phyloP scores from a whole-genome alignment of 2,329 filamentous ascomycete genomes.

The Akanthomyces dipterigenus region DNA sequence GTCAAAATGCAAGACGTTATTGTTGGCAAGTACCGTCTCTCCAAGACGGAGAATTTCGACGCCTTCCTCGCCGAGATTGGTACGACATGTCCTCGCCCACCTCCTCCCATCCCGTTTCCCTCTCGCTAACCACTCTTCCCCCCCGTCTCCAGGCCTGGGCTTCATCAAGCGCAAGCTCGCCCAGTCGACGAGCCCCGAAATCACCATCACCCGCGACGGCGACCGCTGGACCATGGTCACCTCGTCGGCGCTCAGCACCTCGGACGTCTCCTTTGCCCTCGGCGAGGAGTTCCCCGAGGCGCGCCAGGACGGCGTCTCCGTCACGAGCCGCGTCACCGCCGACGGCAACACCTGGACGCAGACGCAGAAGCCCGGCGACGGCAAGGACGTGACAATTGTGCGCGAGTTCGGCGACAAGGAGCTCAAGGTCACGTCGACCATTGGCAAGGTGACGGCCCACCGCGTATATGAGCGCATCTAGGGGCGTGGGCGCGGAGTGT shows the following conservation, averaged over 20 bases:
- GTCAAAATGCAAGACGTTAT: conserved; percentile 7
- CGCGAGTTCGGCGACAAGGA: conserved; percentile 9
- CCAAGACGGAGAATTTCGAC: conserved; percentile 13
- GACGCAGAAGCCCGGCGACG: conserved; percentile 11
- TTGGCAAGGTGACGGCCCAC: background rate
- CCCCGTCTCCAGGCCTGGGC: background rate
- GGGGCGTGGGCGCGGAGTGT: background rate
- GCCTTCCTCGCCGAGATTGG: conserved; percentile 10
- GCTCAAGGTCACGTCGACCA: conserved; percentile 1
- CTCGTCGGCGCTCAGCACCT: conserved; percentile 9
- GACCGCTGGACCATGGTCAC: conserved; percentile 10
- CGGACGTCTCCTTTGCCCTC: conserved; percentile 1
- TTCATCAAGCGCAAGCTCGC: conserved; percentile 13
- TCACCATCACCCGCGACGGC: conserved; percentile 9
- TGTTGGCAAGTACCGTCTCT: conserved; percentile 10
- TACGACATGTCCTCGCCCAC: background rate
- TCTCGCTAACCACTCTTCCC: background rate
- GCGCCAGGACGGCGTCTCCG: conserved; percentile 12
- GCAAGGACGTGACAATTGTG: conserved; percentile 6
- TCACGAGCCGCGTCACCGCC: conserved; percentile 8
- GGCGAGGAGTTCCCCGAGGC: conserved; percentile 10
- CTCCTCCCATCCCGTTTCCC: background rate
- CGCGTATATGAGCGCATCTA: conserved; percentile 10
- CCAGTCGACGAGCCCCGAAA: conserved; percentile 10
- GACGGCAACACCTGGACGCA: conserved; percentile 10